These are phyloP conservation scores for Podospora pseudocomata DNA, from an alignment of 495 filamentous ascomycete genomes.

Conservation along the genomic window DNA sequence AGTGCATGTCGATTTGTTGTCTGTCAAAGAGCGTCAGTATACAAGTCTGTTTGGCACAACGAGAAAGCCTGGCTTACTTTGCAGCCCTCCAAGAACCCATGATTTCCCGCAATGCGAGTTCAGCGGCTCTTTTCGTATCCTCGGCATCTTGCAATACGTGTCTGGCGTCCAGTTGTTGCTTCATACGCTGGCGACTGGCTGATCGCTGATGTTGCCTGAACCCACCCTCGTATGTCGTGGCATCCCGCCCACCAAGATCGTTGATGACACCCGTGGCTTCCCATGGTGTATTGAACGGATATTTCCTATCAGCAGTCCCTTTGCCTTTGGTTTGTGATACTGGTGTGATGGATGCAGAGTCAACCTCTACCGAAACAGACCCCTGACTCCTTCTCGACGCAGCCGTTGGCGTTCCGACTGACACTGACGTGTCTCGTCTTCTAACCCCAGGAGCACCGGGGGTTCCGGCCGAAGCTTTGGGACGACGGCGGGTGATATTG, in stretches of 20 bases:
- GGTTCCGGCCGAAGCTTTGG: constrained; percentile 53
- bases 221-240: constrained; percentile 27
- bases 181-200: constrained; percentile 45
- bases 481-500: constrained; percentile 77
- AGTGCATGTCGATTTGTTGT: constrained; percentile 42
- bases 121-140: constrained; percentile 74
- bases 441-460: background rate
- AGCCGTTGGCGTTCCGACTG: constrained; percentile 42
- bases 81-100: constrained; percentile 75
- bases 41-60: constrained; percentile 16
- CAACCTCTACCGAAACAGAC: constrained; percentile 26
- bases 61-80: constrained; percentile 51
- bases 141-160: constrained; percentile 57
- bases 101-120: constrained; percentile 77
- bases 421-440: constrained; percentile 47
- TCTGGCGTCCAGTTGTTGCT: constrained; percentile 57
- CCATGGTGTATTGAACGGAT: constrained; percentile 57
- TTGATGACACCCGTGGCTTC: constrained; percentile 80
- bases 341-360: constrained; percentile 30
- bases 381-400: constrained; percentile 29
- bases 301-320: constrained; percentile 53
- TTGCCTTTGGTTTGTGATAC: constrained; percentile 36
- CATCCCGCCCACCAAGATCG: constrained; percentile 48
- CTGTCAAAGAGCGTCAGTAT: constrained; percentile 33
- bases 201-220: constrained; percentile 39